phyloP scores from a whole-genome alignment of 1,284 basidiomycete genomes.

The Naganishia sp. region DNA sequence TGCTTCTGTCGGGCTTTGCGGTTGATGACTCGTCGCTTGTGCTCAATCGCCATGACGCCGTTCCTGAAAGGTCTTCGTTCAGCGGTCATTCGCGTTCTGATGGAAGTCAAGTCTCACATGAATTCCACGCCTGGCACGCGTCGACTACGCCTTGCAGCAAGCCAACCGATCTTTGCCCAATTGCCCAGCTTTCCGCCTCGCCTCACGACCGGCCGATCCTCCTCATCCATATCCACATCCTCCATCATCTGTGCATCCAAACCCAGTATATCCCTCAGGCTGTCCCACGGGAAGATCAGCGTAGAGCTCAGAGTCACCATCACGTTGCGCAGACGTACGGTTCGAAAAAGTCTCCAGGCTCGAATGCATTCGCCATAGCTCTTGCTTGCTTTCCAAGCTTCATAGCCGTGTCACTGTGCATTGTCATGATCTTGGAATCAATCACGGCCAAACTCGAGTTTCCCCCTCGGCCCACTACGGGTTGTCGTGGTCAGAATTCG shows the following conservation, averaged over 20 bases:
- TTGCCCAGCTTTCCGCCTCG: slow-evolving; percentile 41
- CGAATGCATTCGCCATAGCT: slow-evolving; percentile 51
- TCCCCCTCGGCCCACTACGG: neutral
- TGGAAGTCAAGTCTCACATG: slow-evolving; percentile 47
- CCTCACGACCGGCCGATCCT: slow-evolving; percentile 36
- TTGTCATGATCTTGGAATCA: slow-evolving; percentile 30
- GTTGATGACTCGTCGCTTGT: slow-evolving; percentile 32
- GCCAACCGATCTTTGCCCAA: slow-evolving; percentile 53
- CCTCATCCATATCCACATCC: slow-evolving; percentile 43
- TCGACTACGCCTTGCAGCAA: slow-evolving; percentile 48
- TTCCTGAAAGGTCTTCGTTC: slow-evolving; percentile 15
- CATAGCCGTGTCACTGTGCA: slow-evolving; percentile 28
- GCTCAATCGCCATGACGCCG: slow-evolving; percentile 34
- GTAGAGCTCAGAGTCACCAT: neutral
- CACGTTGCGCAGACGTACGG: slow-evolving; percentile 37
- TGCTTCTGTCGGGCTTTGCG: slow-evolving; percentile 26
- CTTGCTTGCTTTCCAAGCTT: slow-evolving; percentile 28
- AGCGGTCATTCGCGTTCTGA: neutral
- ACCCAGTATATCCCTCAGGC: slow-evolving; percentile 22
- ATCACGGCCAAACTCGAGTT: slow-evolving; percentile 29
- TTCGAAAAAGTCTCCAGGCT: slow-evolving; percentile 55
- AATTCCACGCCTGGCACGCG: slow-evolving; percentile 54
- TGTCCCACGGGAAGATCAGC: neutral
- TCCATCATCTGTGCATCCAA: slow-evolving; percentile 27
- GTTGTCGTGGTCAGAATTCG: neutral